These are phyloP conservation scores for Acanthamoeba healyi DNA, from an alignment of 208 protist species.

Conservation along the genomic window DNA sequence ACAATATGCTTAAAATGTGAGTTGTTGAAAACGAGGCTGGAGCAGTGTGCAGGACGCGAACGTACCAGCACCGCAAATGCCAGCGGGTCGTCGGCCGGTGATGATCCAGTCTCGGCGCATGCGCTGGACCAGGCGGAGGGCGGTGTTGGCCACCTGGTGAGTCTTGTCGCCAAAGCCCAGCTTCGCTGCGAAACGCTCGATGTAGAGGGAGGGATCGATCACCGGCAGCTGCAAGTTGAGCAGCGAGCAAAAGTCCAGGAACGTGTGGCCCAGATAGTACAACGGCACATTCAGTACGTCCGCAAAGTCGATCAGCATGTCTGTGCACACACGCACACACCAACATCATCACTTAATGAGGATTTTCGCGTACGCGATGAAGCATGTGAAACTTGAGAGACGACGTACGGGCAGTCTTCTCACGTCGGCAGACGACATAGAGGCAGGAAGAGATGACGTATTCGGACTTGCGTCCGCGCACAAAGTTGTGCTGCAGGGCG, in stretches of 20 bases:
- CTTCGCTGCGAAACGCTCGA: slow-evolving; percentile 90
- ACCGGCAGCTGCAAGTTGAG: slow-evolving; percentile 87
- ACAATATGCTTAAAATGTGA: too few relatives aligned
- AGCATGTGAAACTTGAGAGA: neutral
- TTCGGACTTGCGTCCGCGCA: slow-evolving; percentile 73
- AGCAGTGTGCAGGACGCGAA: neutral
- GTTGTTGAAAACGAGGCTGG: too few relatives aligned
- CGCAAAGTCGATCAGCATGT: slow-evolving; percentile 92
- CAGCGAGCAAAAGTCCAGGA: slow-evolving; percentile 87
- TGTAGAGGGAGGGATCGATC: slow-evolving; percentile 89
- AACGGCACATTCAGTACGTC: slow-evolving; percentile 87
- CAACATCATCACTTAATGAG: neutral
- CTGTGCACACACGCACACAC: neutral
- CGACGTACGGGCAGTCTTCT: slow-evolving; percentile 83
- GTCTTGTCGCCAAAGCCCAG: slow-evolving; percentile 92
- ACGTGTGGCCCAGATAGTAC: slow-evolving; percentile 87
- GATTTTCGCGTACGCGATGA: neutral
- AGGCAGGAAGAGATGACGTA: slow-evolving; percentile 91
- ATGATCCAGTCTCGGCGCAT: slow-evolving; percentile 94
- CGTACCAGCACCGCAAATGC: slow-evolving; percentile 90
- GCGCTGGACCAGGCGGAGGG: slow-evolving; percentile 88
- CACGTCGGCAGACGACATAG: slow-evolving; percentile 91
- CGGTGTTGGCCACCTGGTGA: slow-evolving; percentile 83
- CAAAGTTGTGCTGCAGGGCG: slow-evolving; percentile 88
- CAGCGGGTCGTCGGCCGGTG: slow-evolving; percentile 88